phyloP scores from a whole-genome alignment of 495 filamentous ascomycete genomes.

The Neurospora sp. region DNA sequence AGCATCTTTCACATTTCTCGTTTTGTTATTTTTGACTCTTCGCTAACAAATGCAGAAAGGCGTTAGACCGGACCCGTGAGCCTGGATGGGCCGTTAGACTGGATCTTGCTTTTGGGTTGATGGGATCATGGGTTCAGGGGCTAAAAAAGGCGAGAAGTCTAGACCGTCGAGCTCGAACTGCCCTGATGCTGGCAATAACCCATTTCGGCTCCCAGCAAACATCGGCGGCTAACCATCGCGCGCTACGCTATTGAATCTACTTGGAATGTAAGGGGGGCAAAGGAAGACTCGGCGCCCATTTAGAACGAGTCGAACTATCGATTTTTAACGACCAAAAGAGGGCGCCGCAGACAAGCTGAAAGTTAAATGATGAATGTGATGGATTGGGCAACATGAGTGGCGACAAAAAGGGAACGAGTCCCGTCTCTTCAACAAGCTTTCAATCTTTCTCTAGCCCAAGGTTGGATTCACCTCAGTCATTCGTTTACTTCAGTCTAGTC shows the following conservation, averaged over 20 bases:
- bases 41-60: not conserved
- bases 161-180: not conserved
- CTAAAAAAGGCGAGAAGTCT: not conserved
- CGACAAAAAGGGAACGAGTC: not conserved
- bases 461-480: conserved; percentile 1
- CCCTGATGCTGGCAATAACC: not conserved
- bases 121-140: not conserved
- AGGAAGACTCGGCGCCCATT: too few species aligned
- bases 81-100: not conserved
- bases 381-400: not conserved
- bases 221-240: not conserved
- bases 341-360: not conserved
- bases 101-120: not conserved
- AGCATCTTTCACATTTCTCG: not conserved
- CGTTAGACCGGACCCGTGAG: not conserved
- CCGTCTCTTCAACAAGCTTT: not conserved
- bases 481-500: conserved; percentile 1
- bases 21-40: not conserved
- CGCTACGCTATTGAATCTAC: not conserved
- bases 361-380: not conserved
- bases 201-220: not conserved
- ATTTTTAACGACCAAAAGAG: not conserved
- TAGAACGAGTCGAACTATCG: not conserved
- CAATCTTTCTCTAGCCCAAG: not conserved
- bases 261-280: too few species aligned